phyloP scores from a whole-genome alignment of 2,329 filamentous ascomycete genomes.

The Ramularia collo-cygni region DNA sequence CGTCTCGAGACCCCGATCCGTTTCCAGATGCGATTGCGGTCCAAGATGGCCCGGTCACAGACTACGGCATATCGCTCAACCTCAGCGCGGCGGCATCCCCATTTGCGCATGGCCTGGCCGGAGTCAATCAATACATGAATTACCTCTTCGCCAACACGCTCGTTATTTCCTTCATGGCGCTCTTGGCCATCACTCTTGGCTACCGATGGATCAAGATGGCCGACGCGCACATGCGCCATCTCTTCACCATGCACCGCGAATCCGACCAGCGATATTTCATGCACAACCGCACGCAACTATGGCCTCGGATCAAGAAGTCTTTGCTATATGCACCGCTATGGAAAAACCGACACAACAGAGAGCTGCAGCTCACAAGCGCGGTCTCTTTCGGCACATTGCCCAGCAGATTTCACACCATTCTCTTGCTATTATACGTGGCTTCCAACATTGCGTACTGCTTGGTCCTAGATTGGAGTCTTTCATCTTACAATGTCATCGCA shows the following conservation, averaged over 20 bases:
- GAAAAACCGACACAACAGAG: slow-evolving; percentile 68
- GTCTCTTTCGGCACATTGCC: slow-evolving; percentile 71
- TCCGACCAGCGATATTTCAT: slow-evolving; percentile 41
- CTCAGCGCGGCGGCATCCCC: slow-evolving; percentile 15
- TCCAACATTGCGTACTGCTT: slow-evolving; percentile 74
- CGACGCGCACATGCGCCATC: slow-evolving; percentile 39
- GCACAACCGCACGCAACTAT: slow-evolving; percentile 38
- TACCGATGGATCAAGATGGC: slow-evolving; percentile 38
- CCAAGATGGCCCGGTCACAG: slow-evolving; percentile 7
- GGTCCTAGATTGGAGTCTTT: slow-evolving; percentile 50
- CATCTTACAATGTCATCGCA: slow-evolving; percentile 50
- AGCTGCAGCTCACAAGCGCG: slow-evolving; percentile 61
- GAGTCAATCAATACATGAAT: slow-evolving; percentile 43
- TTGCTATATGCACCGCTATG: slow-evolving; percentile 65
- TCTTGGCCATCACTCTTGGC: slow-evolving; percentile 33
- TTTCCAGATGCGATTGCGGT: slow-evolving; percentile 12
- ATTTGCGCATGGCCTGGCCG: slow-evolving; percentile 38
- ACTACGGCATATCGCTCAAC: slow-evolving; percentile 15
- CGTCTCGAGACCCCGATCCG: slow-evolving; percentile 14
- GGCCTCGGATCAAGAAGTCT: slow-evolving; percentile 58
- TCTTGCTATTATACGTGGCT: slow-evolving; percentile 60
- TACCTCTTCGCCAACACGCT: slow-evolving; percentile 41
- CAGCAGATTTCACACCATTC: slow-evolving; percentile 66
- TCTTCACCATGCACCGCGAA: slow-evolving; percentile 38
- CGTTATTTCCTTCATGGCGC: slow-evolving; percentile 30